Conservation (phyloP, 495 filamentous ascomycete species). For the Penicillium silybi region DNA sequence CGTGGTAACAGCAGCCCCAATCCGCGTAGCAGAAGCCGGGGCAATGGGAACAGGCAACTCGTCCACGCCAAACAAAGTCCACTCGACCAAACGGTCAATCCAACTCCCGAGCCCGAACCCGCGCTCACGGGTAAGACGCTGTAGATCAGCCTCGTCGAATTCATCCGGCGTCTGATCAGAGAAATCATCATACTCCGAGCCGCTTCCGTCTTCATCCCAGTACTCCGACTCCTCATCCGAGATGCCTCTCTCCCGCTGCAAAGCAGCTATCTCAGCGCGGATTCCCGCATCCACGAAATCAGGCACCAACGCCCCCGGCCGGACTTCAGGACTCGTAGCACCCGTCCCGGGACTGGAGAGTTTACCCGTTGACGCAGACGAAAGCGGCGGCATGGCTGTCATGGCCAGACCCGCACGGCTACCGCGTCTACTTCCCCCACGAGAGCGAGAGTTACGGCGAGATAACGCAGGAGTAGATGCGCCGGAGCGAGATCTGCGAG, state of each 20-base stretch:
- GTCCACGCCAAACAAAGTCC: constrained; percentile 73
- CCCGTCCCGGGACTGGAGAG: constrained; percentile 2
- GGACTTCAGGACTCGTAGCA: constrained; percentile 11
- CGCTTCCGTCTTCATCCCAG: constrained; percentile 12
- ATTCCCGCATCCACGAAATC: constrained; percentile 45
- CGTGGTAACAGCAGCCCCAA: constrained; percentile 52
- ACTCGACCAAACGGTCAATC: constrained; percentile 71
- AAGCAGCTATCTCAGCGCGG: constrained; percentile 39
- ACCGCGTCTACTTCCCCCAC: constrained; percentile 27
- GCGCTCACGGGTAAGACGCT: constrained; percentile 47
- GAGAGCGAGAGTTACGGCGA: constrained; percentile 31
- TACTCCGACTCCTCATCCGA: constrained; percentile 11
- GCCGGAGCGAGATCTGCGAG: constrained; percentile 32
- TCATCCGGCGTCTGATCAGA: constrained; percentile 27
- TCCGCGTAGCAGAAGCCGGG: constrained; percentile 6
- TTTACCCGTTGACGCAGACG: constrained; percentile 2
- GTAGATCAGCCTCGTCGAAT: constrained; percentile 43
- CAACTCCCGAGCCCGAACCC: constrained; percentile 68
- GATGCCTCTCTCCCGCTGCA: constrained; percentile 21
- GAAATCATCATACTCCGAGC: constrained; percentile 23
- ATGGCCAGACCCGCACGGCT: constrained; percentile 37
- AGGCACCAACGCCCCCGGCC: constrained; percentile 20
- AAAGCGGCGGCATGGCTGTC: constrained; percentile 22
- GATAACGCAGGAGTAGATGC: constrained; percentile 36
- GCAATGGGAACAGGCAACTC: constrained; percentile 39